These are phyloP conservation scores for Candida maesae DNA, from an alignment of 805 yeast genomes.

Conservation along the genomic window DNA sequence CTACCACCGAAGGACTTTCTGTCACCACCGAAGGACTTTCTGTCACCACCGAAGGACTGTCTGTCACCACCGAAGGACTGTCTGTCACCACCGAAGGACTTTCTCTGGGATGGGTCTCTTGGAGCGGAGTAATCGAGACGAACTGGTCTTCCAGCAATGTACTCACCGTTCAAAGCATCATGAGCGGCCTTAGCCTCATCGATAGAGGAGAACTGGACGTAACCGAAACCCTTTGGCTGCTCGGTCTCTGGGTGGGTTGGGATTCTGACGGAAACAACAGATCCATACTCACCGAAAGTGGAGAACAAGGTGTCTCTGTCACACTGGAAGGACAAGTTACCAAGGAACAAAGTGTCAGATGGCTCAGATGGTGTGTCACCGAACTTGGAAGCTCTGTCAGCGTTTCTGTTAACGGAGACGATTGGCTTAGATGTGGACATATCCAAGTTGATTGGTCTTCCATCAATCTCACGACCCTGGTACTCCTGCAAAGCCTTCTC, in stretches of 20 bases:
- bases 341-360: conserved; percentile 92
- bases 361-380: conserved; percentile 93
- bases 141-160: conserved; percentile 87
- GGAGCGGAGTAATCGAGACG: conserved; percentile 96
- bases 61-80: conserved; percentile 40
- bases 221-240: conserved; percentile 99
- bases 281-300: conserved; percentile 74
- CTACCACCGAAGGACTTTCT: conserved; percentile 30
- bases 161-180: conserved; percentile 83
- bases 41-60: conserved; percentile 33
- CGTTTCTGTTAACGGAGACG: conserved; percentile 45
- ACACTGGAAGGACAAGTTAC: conserved; percentile 91
- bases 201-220: conserved; percentile 82
- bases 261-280: conserved; percentile 82
- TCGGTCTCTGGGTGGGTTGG: conserved; percentile 99
- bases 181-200: conserved; percentile 91
- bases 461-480: conserved; percentile 95
- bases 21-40: conserved; percentile 36
- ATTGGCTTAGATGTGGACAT: conserved; percentile 82
- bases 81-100: conserved; percentile 30
- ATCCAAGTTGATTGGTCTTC: conserved; percentile 93
- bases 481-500: conserved; percentile 78
- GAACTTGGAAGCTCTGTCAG: conserved; percentile 80
- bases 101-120: conserved; percentile 48
- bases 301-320: conserved; percentile 74